These are phyloP conservation scores for Ceratocystis cacaofunesta DNA, from an alignment of 2,329 filamentous ascomycete genomes.

Conservation along the genomic window DNA sequence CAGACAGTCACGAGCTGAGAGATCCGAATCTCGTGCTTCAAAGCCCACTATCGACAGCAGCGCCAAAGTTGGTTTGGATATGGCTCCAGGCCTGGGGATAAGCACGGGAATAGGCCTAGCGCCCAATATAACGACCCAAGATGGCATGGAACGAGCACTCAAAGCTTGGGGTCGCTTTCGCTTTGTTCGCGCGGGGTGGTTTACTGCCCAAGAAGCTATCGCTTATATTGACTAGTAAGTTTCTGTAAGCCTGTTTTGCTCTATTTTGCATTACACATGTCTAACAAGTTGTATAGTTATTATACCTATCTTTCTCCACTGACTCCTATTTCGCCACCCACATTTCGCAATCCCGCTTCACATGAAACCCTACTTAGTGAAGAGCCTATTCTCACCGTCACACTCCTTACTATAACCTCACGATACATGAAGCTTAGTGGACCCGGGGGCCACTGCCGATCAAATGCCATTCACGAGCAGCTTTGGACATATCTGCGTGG, in stretches of 20 bases:
- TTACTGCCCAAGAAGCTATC: constrained; percentile 84
- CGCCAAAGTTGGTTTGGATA: constrained; percentile 16
- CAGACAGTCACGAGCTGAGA: constrained; percentile 6
- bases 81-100: not conserved
- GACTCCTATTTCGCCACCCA: constrained; percentile 84
- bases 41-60: constrained; percentile 24
- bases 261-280: constrained; percentile 10
- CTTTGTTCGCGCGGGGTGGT: constrained; percentile 94
- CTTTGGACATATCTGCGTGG: constrained; percentile 87
- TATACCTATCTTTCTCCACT: constrained; percentile 82
- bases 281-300: constrained; percentile 40
- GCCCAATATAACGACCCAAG: constrained; percentile 21
- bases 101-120: constrained; percentile 28
- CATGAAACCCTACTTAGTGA: constrained; percentile 71
- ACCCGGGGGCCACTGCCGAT: constrained; percentile 66
- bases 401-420: constrained; percentile 79
- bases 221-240: constrained; percentile 81
- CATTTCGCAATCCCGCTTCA: constrained; percentile 67
- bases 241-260: not conserved
- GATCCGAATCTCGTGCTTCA: not conserved
- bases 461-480: constrained; percentile 85
- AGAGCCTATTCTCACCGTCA: constrained; percentile 85
- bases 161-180: constrained; percentile 83
- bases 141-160: constrained; percentile 41
- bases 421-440: constrained; percentile 70